These are phyloP conservation scores for Parachaetomium inaequale DNA, from an alignment of 495 filamentous ascomycete species.

Conservation along the genomic window DNA sequence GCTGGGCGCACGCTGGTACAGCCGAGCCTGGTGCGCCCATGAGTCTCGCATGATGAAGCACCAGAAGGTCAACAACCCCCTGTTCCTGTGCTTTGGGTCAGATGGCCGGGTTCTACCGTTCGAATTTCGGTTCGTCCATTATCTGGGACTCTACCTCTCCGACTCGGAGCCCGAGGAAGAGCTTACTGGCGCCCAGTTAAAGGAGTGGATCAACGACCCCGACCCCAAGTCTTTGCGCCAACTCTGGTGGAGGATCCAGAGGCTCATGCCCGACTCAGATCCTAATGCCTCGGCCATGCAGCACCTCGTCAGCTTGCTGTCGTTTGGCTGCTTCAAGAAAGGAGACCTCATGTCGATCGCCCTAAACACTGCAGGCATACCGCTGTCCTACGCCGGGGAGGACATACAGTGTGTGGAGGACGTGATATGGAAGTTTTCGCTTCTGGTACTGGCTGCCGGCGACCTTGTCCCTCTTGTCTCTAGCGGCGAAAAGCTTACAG, in stretches of 20 bases:
- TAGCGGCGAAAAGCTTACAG: conserved; percentile 4
- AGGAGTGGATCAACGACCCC: neutral
- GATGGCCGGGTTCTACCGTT: conserved; percentile 19
- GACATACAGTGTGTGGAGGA: conserved; percentile 16
- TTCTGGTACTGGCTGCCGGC: conserved; percentile 21
- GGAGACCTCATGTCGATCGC: conserved; percentile 28
- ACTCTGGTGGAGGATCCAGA: conserved; percentile 15
- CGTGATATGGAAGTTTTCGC: conserved; percentile 20
- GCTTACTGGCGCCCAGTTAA: neutral
- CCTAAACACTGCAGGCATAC: conserved; percentile 26
- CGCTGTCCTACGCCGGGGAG: conserved; percentile 19
- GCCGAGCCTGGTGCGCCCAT: conserved; percentile 30
- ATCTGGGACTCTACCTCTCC: conserved; percentile 9
- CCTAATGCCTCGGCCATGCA: conserved; percentile 16
- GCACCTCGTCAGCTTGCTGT: conserved; percentile 21
- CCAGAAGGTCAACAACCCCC: conserved; percentile 20
- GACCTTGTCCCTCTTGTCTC: conserved; percentile 20
- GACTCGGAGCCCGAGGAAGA: neutral
- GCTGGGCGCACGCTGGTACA: conserved; percentile 23
- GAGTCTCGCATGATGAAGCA: conserved; percentile 23
- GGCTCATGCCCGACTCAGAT: conserved; percentile 7
- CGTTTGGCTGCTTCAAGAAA: conserved; percentile 21
- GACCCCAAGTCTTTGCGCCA: conserved; percentile 16
- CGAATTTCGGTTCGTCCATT: conserved; percentile 28
- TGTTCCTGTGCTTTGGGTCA: conserved; percentile 25